A percentile compares a stretch with the other conserved stretches of the same genome.
phyloP scores from a whole-genome alignment of 331 rosid species.

The Quercus lobata region DNA sequence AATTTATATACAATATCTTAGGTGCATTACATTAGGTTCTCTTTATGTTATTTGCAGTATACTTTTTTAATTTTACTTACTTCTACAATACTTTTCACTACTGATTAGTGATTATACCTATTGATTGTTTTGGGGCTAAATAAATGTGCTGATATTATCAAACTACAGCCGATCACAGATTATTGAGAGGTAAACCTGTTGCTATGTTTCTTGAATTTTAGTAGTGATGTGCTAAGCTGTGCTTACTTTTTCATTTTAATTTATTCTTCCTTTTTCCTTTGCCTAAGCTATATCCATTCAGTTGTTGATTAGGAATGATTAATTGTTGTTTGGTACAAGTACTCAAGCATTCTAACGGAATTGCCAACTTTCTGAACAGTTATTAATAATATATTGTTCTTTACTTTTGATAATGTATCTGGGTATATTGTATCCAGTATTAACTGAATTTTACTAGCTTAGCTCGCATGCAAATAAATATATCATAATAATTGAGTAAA shows the following conservation, averaged over 20 bases:
- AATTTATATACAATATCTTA: too few relatives aligned
- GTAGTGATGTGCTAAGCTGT: neutral
- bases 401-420: neutral
- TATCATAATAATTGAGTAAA: neutral
- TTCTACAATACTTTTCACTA: neutral
- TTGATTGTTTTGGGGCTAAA: neutral
- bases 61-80: neutral
- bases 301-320: neutral
- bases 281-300: neutral
- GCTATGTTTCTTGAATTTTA: neutral
- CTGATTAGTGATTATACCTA: neutral
- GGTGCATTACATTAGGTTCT: too few relatives aligned
- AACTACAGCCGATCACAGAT: conserved; percentile 55
- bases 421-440: neutral
- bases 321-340: neutral
- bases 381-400: neutral
- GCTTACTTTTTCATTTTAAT: neutral
- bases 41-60: too few relatives aligned
- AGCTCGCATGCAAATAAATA: neutral
- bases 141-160: conserved; percentile 57
- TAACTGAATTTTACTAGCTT: neutral
- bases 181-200: conserved; percentile 53
- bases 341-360: neutral
- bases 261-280: neutral
- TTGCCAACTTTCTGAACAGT: neutral